phyloP scores from a whole-genome alignment of 108 stramenopile species.

The Cyclotella cryptica region DNA sequence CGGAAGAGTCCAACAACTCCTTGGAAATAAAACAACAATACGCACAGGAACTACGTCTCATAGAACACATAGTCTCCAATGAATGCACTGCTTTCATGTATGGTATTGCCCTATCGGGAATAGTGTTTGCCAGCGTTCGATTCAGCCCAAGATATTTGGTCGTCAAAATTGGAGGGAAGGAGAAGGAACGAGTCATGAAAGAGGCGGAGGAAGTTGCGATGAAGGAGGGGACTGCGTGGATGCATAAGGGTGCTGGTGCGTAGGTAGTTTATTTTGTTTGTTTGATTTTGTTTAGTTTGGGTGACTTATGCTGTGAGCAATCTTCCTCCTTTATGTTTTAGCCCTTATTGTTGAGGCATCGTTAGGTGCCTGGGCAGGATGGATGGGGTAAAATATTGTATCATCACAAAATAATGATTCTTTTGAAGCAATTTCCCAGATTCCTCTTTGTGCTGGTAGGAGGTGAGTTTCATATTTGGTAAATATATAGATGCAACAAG shows the following conservation, averaged over 20 bases:
- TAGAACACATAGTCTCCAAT: slow-evolving; percentile 33
- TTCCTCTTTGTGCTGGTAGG: no score
- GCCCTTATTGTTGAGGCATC: slow-evolving; percentile 41
- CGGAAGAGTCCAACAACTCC: no score
- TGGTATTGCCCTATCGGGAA: no score
- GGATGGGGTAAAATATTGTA: slow-evolving; percentile 48
- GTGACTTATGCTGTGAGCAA: neutral
- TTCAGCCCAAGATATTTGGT: slow-evolving; percentile 47
- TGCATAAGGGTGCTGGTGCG: no score
- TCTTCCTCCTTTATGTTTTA: neutral
- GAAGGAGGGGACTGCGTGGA: slow-evolving; percentile 33
- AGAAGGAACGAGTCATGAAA: slow-evolving; percentile 39
- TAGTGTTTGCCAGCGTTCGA: slow-evolving; percentile 40
- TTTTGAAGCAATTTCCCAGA: no score
- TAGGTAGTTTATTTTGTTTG: neutral
- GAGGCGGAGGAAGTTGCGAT: slow-evolving; percentile 47
- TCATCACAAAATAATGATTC: no score
- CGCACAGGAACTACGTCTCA: slow-evolving; percentile 30
- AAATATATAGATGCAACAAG: neutral
- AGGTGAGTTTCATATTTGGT: slow-evolving; percentile 21
- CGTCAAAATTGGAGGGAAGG: no score
- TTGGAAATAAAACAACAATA: no score
- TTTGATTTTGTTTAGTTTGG: neutral
- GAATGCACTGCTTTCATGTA: slow-evolving; percentile 47
- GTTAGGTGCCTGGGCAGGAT: slow-evolving; percentile 49